Evolutionary conservation across 768 basidiomycete species (phyloP).

Genomic region (Tubosaeta brunneosetosa): DNA sequence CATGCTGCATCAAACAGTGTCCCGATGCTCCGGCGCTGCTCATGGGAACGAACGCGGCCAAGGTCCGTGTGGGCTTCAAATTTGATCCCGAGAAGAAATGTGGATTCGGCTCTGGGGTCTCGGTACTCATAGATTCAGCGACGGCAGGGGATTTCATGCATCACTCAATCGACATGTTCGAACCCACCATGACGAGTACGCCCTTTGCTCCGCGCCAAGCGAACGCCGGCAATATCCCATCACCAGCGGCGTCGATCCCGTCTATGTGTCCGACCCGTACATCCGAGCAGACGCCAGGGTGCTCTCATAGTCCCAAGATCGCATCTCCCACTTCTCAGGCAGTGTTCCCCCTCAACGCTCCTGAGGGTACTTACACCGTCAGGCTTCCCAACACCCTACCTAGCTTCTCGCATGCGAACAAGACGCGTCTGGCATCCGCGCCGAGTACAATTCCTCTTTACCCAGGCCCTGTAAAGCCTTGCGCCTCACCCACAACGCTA

Average conservation of each 20-base stretch:
- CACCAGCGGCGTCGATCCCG: background rate
- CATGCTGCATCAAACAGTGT: constrained; percentile 10
- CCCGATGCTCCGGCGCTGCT: constrained; percentile 8
- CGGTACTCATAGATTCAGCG: background rate
- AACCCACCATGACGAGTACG: constrained; percentile 17
- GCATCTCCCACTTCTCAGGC: background rate
- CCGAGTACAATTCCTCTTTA: background rate
- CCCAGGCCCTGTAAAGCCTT: background rate
- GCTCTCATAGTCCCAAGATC: background rate
- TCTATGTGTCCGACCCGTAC: background rate
- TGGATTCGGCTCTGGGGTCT: background rate
- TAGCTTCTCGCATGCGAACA: background rate
- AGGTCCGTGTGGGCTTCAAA: background rate
- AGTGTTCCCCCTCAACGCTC: constrained; percentile 3
- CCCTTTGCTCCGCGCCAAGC: constrained; percentile 4
- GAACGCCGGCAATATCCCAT: background rate
- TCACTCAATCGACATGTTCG: constrained; percentile 2
- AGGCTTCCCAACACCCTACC: constrained; percentile 11
- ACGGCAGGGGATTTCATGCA: background rate
- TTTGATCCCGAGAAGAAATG: background rate
- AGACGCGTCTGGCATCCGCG: background rate
- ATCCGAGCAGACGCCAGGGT: background rate
- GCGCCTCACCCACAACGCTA: background rate
- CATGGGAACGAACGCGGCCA: background rate
- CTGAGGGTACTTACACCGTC: constrained; percentile 7